A percentile compares a stretch with the other conserved stretches of the same genome.
Conservation (phyloP, 768 basidiomycete species). For the Suillus tomentosus region DNA sequence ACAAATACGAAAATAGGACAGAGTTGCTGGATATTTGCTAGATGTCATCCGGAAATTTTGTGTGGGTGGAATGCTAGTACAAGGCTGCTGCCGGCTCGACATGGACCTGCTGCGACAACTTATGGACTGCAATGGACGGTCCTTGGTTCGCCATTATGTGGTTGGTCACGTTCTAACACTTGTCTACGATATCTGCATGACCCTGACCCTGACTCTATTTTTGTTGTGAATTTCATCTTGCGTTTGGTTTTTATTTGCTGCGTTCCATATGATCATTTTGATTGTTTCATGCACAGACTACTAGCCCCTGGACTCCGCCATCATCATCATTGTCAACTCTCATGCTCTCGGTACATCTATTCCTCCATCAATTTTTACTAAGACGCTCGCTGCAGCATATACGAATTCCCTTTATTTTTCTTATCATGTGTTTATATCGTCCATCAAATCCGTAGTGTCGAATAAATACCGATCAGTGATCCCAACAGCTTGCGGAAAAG, state of each 20-base stretch:
- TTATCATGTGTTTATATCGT: conserved; percentile 28
- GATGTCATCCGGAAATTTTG: conserved; percentile 15
- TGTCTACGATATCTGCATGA: conserved; percentile 15
- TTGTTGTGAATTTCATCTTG: conserved; percentile 18
- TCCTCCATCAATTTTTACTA: conserved; percentile 7
- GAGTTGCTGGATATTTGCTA: conserved; percentile 9
- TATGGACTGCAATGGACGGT: conserved; percentile 19
- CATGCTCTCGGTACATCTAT: conserved; percentile 16
- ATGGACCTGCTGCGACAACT: conserved; percentile 20
- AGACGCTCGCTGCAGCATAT: conserved; percentile 24
- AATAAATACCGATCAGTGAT: conserved; percentile 22
- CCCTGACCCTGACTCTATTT: conserved; percentile 15
- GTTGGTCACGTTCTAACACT: conserved; percentile 25
- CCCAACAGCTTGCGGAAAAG: background rate
- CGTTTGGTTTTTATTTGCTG: conserved; percentile 25
- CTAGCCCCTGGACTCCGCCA: conserved; percentile 11
- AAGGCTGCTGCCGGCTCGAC: conserved; percentile 15
- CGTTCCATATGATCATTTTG: conserved; percentile 8
- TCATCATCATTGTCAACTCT: conserved; percentile 8
- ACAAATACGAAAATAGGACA: background rate
- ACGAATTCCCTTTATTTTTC: conserved; percentile 23
- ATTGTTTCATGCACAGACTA: conserved; percentile 4
- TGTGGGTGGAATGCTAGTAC: conserved; percentile 18
- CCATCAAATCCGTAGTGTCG: conserved; percentile 20
- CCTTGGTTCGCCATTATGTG: conserved; percentile 11